Base-by-base conservation (phyloP, 805 yeast species). In the Candida maris region DNA sequence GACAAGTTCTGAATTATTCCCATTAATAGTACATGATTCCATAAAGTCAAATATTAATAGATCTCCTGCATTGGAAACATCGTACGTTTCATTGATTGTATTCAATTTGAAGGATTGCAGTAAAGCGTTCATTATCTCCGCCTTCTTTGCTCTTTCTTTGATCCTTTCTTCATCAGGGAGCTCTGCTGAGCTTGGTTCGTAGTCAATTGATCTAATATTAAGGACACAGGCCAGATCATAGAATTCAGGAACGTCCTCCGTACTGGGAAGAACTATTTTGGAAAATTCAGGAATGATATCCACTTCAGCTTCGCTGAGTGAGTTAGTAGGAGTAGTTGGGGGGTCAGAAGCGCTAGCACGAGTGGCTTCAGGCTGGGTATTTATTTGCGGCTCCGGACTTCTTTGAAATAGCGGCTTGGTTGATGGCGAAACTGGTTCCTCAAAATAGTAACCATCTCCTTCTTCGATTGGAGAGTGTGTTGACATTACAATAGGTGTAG, bases 281-380 rank as follows among this genome's bases (percentile, higher is more conserved):
- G 57, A 45, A 18, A 36, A 38, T 27, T 57, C 61, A 1, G 63
- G 61, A 4, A 49, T 41, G 12, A 58, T 35, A 5, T 42, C 40
- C n/a, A 51, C 34, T 27, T 51, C 51, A 6, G 48, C 51, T n/a
- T 48, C 52, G n/a, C 39, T 32, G 6, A 43, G 32, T 1, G 46
- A 37, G 19, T 37, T 49, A 10, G 17, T 27, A 16, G 22, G 23
- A 18, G 22, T 31, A 31, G 10, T 13, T 15, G 8, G 17, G 16
- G 12, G 38, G 10, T 28, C 31, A 10, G 16, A 9, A 26, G 29
- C 29, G 20, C 5, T 28, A 14, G 9, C 29, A 16, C 10, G 19
- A 15, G 10, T 12, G 10, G 14, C 10, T 6, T 16, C 21, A 9
- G 15, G 21, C 10, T 8, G 7, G n/a, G 9, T 9, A 15, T 28